phyloP scores from a whole-genome alignment of 2,329 filamentous ascomycete genomes.

The Chrysosphaeria jannelii region DNA sequence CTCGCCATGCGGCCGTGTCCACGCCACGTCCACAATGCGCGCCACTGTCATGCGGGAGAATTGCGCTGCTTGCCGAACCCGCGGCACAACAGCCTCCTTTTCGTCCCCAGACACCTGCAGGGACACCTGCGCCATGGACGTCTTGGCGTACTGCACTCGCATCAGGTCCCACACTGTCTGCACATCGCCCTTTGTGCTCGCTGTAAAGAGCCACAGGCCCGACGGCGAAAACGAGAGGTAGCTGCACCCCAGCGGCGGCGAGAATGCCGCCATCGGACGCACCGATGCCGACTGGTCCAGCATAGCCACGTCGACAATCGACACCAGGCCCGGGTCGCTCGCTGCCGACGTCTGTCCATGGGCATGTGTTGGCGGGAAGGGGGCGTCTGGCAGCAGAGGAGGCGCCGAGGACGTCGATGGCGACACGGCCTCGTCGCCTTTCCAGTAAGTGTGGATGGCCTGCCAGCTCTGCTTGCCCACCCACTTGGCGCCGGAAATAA shows the following conservation, averaged over 20 bases:
- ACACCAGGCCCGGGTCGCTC: conserved; percentile 39
- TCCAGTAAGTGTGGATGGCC: conserved; percentile 60
- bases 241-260: conserved; percentile 43
- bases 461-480: conserved; percentile 48
- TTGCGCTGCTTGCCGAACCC: conserved; percentile 58
- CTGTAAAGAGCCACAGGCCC: conserved; percentile 44
- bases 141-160: conserved; percentile 29
- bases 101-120: no score
- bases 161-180: conserved; percentile 60
- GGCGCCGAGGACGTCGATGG: conserved; percentile 11
- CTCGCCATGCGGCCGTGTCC: conserved; percentile 57
- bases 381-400: conserved; percentile 15
- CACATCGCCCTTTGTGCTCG: conserved; percentile 58
- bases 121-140: conserved; percentile 25
- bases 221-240: conserved; percentile 52
- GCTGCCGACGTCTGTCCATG: conserved; percentile 26
- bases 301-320: conserved; percentile 38
- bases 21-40: conserved; percentile 67
- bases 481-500: conserved; percentile 46
- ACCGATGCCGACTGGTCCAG: conserved; percentile 20
- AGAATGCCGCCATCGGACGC: conserved; percentile 40
- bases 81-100: no score
- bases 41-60: conserved; percentile 82
- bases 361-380: conserved; percentile 55
- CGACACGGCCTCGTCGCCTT: conserved; percentile 21